These are phyloP conservation scores for Pochonia chlamydosporia DNA, from an alignment of 2,329 filamentous ascomycete species.

Conservation along the genomic window DNA sequence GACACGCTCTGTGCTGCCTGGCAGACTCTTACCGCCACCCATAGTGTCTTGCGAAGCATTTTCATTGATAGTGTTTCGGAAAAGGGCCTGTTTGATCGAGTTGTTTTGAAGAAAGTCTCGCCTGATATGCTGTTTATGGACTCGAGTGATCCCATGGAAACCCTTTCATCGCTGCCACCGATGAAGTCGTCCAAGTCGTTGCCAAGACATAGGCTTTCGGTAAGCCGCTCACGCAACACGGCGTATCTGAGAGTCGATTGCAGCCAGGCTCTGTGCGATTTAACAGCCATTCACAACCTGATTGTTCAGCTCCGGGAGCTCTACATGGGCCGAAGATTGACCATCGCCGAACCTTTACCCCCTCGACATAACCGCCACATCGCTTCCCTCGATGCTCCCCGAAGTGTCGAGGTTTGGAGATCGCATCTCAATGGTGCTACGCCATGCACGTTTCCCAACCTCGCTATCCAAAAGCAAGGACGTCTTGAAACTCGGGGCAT, in stretches of 20 bases:
- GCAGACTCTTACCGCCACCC: slow-evolving; percentile 40
- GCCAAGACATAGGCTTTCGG: slow-evolving; percentile 44
- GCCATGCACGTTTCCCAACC: slow-evolving; percentile 40
- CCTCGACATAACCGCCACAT: slow-evolving; percentile 21
- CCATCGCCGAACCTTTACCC: slow-evolving; percentile 15
- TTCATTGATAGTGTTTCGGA: slow-evolving; percentile 46
- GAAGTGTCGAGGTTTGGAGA: slow-evolving; percentile 41
- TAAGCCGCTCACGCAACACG: slow-evolving; percentile 38
- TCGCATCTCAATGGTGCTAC: slow-evolving; percentile 30
- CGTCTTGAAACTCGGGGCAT: slow-evolving; percentile 30
- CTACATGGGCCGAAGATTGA: slow-evolving; percentile 33
- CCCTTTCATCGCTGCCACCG: slow-evolving; percentile 33
- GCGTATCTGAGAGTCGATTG: slow-evolving; percentile 45
- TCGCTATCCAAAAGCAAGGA: slow-evolving; percentile 21
- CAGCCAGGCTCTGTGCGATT: slow-evolving; percentile 45
- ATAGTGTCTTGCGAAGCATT: slow-evolving; percentile 42
- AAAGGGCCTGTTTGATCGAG: slow-evolving; percentile 43
- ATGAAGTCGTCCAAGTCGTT: slow-evolving; percentile 29
- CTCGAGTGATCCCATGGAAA: slow-evolving; percentile 30
- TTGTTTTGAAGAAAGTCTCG: slow-evolving; percentile 40
- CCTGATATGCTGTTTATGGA: slow-evolving; percentile 50
- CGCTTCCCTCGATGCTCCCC: slow-evolving; percentile 19
- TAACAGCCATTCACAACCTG: slow-evolving; percentile 37
- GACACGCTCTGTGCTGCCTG: slow-evolving; percentile 42
- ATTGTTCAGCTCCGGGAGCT: slow-evolving; percentile 39